Evolutionary conservation across 1,284 basidiomycete species (phyloP).

Genomic region (Hemileia vastatrix): DNA sequence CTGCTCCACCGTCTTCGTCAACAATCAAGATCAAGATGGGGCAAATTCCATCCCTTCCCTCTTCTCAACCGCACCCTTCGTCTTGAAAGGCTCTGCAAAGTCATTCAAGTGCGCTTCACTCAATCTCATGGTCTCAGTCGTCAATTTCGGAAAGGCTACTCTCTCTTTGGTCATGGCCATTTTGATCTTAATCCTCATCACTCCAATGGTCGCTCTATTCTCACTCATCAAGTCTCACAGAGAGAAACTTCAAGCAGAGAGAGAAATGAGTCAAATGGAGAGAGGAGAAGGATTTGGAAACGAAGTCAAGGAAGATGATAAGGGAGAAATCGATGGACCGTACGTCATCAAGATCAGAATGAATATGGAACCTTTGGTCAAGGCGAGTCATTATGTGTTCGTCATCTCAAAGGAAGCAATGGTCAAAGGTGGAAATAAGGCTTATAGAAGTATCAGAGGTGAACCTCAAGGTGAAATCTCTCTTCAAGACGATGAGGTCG

Average conservation of each 20-base stretch:
- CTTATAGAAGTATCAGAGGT: background rate
- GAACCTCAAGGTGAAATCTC: background rate
- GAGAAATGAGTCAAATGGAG: background rate
- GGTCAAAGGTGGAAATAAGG: background rate
- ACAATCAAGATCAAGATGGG: background rate
- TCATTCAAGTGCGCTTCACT: background rate
- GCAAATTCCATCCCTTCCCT: background rate
- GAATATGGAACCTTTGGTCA: background rate
- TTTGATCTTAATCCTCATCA: background rate
- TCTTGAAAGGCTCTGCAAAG: no score
- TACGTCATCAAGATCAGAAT: background rate
- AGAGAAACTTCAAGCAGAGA: background rate
- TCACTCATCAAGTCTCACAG: background rate
- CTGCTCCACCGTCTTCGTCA: background rate
- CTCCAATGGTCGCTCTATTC: background rate
- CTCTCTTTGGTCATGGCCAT: background rate
- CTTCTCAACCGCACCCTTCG: background rate
- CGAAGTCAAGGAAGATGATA: background rate
- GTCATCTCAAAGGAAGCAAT: background rate
- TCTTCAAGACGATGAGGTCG: background rate
- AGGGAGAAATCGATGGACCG: background rate
- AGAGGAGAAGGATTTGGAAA: background rate
- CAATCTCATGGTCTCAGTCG: background rate
- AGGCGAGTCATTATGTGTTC: background rate
- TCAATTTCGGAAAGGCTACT: background rate